Conservation (phyloP, 2,329 filamentous ascomycete genomes). For the Exophiala xenobiotica region DNA sequence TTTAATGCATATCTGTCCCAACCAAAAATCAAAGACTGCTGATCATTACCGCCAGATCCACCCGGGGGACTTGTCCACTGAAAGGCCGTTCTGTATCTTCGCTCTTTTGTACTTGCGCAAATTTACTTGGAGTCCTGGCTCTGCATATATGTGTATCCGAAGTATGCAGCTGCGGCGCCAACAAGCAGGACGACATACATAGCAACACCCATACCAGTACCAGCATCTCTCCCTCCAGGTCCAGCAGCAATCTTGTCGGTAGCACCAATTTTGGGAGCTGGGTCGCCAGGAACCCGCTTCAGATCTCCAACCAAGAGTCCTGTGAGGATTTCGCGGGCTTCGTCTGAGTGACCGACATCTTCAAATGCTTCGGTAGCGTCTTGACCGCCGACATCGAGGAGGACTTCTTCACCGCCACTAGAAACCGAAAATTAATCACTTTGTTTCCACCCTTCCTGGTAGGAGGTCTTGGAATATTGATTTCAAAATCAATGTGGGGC, state of each 20-base stretch:
- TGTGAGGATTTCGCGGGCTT: slow-evolving; percentile 90
- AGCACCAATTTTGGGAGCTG: slow-evolving; percentile 63
- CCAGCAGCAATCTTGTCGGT: slow-evolving; percentile 47
- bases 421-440: slow-evolving; percentile 6
- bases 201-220: slow-evolving; percentile 67
- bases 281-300: slow-evolving; percentile 84
- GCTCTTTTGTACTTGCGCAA: too few species aligned
- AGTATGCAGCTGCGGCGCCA: slow-evolving; percentile 74
- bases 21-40: too few species aligned
- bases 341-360: slow-evolving; percentile 98
- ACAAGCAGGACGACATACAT: slow-evolving; percentile 79
- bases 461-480: neutral
- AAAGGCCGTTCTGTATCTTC: neutral
- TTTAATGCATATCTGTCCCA: too few species aligned
- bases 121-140: slow-evolving; percentile 43
- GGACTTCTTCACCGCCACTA: slow-evolving; percentile 96
- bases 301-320: slow-evolving; percentile 71
- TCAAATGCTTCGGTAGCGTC: slow-evolving; percentile 98
- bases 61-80: too few species aligned
- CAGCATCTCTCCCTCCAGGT: slow-evolving; percentile 40
- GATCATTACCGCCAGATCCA: neutral
- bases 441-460: neutral
- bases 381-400: slow-evolving; percentile 93
- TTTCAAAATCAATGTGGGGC: slow-evolving; percentile 19
- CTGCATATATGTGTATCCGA: slow-evolving; percentile 83